These are phyloP conservation scores for Leptoxyphium fumago DNA, from an alignment of 2,329 filamentous ascomycete species.

Conservation along the genomic window DNA sequence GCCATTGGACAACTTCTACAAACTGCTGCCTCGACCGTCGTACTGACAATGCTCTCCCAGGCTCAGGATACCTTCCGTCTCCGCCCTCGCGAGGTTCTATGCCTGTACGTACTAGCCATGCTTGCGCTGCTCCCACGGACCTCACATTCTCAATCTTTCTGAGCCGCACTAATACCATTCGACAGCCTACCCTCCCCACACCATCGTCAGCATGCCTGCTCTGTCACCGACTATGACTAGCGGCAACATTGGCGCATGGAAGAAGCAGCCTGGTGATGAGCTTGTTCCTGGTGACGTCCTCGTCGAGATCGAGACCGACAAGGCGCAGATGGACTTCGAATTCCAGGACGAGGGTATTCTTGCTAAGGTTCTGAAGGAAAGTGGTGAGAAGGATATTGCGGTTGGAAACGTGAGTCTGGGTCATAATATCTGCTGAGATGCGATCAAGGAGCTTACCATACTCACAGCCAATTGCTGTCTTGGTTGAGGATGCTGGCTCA, in stretches of 20 bases:
- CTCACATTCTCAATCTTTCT: neutral
- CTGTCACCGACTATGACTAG: conserved; percentile 95
- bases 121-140: conserved; percentile 17
- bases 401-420: conserved; percentile 72
- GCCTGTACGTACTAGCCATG: conserved; percentile 33
- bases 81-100: conserved; percentile 51
- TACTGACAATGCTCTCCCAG: conserved; percentile 10
- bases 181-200: conserved; percentile 86
- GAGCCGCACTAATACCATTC: neutral
- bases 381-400: conserved; percentile 82
- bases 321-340: conserved; percentile 99
- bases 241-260: conserved; percentile 93
- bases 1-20: neutral
- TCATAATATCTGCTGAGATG: neutral
- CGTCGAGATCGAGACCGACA: conserved; percentile 73
- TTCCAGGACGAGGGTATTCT: conserved; percentile 96
- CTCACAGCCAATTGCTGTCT: conserved; percentile 79
- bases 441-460: conserved; percentile 6
- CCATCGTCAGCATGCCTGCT: conserved; percentile 92
- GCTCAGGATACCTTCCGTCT: conserved; percentile 36
- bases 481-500: conserved; percentile 85
- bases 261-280: conserved; percentile 86
- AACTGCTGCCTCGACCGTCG: too few species aligned
- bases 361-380: conserved; percentile 85
- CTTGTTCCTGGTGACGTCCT: conserved; percentile 87